These are phyloP conservation scores for Fusarium denticulatum DNA, from an alignment of 2,329 filamentous ascomycete species.

Conservation along the genomic window DNA sequence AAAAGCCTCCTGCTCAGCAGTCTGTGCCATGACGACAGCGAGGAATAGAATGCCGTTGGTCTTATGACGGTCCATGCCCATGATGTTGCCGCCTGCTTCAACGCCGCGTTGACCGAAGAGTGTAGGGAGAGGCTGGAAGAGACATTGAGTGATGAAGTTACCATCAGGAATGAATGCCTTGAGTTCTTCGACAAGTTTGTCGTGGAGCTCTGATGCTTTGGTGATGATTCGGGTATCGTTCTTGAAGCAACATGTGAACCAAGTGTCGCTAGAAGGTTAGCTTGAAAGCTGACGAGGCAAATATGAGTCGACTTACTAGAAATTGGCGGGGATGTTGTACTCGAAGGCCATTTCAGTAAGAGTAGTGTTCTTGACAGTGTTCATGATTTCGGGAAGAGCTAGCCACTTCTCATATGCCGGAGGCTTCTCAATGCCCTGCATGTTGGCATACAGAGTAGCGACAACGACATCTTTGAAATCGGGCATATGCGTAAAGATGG, in stretches of 20 bases:
- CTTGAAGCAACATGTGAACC: constrained; percentile 30
- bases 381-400: constrained; percentile 28
- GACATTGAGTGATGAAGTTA: constrained; percentile 24
- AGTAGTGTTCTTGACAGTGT: constrained; percentile 26
- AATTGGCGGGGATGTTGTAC: constrained; percentile 28
- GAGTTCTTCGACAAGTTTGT: constrained; percentile 19
- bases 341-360: constrained; percentile 27
- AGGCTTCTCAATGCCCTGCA: constrained; percentile 21
- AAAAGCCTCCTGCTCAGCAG: constrained; percentile 16
- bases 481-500: constrained; percentile 18
- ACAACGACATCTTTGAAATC: constrained; percentile 22
- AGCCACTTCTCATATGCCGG: constrained; percentile 28
- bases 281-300: neutral
- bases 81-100: constrained; percentile 26
- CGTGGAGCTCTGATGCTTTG: constrained; percentile 22
- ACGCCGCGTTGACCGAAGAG: constrained; percentile 19
- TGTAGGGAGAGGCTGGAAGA: constrained; percentile 20
- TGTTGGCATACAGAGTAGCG: constrained; percentile 20
- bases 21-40: constrained; percentile 12
- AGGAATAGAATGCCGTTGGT: constrained; percentile 22
- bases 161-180: constrained; percentile 21
- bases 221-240: constrained; percentile 23
- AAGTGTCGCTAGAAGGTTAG: constrained; percentile 6
- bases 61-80: constrained; percentile 26
- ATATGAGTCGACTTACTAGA: constrained; percentile 4